Conservation (phyloP, 257 asterid genomes). For the Euphrasia confusa region DNA sequence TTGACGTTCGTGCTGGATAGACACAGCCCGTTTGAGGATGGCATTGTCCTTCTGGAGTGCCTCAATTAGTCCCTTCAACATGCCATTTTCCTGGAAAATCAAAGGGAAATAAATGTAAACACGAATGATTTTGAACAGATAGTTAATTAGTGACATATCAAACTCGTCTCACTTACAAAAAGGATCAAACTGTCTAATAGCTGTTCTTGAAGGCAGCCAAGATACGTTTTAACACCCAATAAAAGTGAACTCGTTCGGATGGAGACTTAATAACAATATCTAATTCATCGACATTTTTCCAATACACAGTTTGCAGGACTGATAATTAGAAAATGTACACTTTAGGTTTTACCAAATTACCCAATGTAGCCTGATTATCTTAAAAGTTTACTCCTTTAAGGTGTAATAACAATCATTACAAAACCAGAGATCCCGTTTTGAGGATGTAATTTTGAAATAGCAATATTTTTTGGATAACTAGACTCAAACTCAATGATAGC, state of each 20-base stretch:
- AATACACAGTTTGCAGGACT: too few relatives aligned
- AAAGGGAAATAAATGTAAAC: constrained; percentile 1
- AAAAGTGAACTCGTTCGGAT: neutral
- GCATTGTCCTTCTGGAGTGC: constrained; percentile 45
- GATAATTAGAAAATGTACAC: neutral
- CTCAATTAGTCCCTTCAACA: constrained; percentile 60
- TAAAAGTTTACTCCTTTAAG: neutral
- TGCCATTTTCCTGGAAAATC: constrained; percentile 35
- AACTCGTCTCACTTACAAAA: neutral
- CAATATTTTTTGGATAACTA: neutral
- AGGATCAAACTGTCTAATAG: neutral
- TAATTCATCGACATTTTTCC: neutral
- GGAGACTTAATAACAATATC: neutral
- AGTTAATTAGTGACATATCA: neutral
- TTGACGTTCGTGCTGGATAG: constrained; percentile 73
- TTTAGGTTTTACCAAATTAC: neutral
- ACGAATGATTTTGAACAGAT: neutral
- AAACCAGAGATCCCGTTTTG: neutral
- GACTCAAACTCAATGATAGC: too few relatives aligned
- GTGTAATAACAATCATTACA: neutral
- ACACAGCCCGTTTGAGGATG: constrained; percentile 69
- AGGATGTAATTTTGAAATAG: neutral
- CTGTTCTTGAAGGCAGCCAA: too few relatives aligned
- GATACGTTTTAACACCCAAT: too few relatives aligned
- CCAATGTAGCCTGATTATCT: too few relatives aligned